phyloP scores from a whole-genome alignment of 371 early-diverging fungal genomes.

The Lichtheimia hyalospora region DNA sequence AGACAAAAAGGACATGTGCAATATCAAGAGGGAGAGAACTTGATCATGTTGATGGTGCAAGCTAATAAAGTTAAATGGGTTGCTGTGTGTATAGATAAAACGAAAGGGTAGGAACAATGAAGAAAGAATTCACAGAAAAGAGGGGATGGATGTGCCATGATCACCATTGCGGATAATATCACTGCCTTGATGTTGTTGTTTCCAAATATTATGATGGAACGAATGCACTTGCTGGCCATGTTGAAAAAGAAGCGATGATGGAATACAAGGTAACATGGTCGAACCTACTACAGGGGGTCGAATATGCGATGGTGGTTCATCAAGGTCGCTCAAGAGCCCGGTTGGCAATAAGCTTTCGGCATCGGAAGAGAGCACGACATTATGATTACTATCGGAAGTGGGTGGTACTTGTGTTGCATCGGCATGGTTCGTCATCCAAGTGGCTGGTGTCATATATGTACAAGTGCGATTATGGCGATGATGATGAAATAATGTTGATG shows the following conservation, averaged over 20 bases:
- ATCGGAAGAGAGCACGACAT: slow-evolving; percentile 24
- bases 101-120: too few species aligned
- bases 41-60: too few species aligned
- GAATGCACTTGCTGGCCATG: too few species aligned
- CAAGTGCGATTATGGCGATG: neutral
- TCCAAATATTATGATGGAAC: too few species aligned
- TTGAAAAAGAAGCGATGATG: slow-evolving; percentile 3
- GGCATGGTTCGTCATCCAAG: neutral
- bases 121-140: too few species aligned
- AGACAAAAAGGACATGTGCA: too few species aligned
- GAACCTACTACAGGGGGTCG: neutral
- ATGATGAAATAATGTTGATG: neutral
- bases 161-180: too few species aligned
- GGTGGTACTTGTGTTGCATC: neutral
- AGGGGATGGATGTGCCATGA: too few species aligned
- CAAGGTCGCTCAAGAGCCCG: slow-evolving; percentile 30
- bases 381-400: neutral
- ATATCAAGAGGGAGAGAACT: too few species aligned
- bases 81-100: too few species aligned
- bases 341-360: slow-evolving; percentile 39
- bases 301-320: slow-evolving; percentile 13
- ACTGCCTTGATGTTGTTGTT: too few species aligned
- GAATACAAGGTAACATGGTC: neutral
- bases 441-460: neutral
- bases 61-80: too few species aligned